These are phyloP conservation scores for Gossypium rotundifolium DNA, from an alignment of 345 rosid genomes.

Conservation along the genomic window DNA sequence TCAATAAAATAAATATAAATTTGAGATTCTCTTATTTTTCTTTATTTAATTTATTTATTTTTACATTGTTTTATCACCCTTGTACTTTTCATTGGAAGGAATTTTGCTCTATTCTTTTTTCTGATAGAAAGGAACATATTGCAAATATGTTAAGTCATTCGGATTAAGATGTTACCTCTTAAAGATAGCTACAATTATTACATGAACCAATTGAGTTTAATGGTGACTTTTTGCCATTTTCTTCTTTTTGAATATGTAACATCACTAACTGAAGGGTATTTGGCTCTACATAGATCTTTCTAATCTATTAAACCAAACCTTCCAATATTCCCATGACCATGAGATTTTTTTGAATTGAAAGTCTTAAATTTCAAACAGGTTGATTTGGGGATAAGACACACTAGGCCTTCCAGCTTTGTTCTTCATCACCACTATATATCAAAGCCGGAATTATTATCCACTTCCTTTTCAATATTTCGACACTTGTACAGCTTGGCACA, in stretches of 20 bases:
- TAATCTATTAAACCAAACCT: neutral
- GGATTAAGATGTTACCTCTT: too few relatives aligned
- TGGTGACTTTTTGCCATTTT: neutral
- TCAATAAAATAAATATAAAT: too few relatives aligned
- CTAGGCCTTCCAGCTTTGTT: neutral
- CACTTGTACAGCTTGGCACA: conserved; percentile 9
- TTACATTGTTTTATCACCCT: neutral
- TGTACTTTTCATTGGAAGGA: neutral
- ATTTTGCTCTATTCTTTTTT: neutral
- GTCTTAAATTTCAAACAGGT: neutral
- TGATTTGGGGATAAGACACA: neutral
- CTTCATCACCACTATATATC: neutral
- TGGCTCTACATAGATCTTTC: neutral
- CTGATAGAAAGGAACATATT: neutral
- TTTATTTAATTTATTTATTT: too few relatives aligned
- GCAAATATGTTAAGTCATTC: neutral
- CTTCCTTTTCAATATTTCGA: neutral
- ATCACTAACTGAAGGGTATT: neutral
- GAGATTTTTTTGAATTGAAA: neutral
- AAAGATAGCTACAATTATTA: too few relatives aligned
- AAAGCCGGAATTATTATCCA: neutral
- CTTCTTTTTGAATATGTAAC: neutral
- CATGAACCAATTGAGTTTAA: neutral
- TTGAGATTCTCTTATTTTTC: too few relatives aligned
- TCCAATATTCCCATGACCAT: neutral